Conservation (phyloP, 345 rosid genomes). For the Linum trigynum region DNA sequence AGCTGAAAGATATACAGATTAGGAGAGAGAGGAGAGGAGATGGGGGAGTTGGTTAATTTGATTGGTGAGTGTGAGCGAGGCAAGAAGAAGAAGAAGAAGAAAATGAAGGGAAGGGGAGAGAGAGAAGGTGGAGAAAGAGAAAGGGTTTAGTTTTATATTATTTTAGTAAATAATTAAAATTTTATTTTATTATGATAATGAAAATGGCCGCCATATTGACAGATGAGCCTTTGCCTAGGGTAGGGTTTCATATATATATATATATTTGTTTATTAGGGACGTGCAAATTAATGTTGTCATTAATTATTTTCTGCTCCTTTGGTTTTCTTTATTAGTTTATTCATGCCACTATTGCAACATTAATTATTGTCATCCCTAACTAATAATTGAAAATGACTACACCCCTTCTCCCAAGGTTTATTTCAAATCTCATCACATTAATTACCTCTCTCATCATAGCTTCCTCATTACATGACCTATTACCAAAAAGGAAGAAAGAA, state of each 20-base stretch:
- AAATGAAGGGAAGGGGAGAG: conserved; percentile 1
- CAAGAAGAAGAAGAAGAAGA: neutral
- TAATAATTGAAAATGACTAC: neutral
- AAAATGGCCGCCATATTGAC: conserved; percentile 12
- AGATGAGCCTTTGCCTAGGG: conserved; percentile 2
- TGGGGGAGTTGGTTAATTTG: neutral
- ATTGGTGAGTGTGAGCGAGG: neutral
- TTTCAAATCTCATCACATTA: too few species aligned
- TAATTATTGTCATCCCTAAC: neutral
- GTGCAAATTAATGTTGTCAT: conserved; percentile 8
- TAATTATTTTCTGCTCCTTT: neutral
- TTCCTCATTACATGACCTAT: too few species aligned
- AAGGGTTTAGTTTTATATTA: neutral
- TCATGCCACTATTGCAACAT: neutral
- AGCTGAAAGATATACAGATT: neutral
- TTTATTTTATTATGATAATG: neutral
- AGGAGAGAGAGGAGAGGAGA: neutral
- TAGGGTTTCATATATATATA: too few species aligned
- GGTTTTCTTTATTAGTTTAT: neutral
- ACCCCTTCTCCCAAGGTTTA: too few species aligned
- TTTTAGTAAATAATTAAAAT: too few species aligned
- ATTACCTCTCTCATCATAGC: too few species aligned
- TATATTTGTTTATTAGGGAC: neutral
- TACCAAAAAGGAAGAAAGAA: too few species aligned
- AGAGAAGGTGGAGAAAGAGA: conserved; percentile 7